Evolutionary conservation across 768 basidiomycete genomes (phyloP), one percentile per base, ranked within the genome.

Genomic region (Pleurotus tuber-regium): DNA sequence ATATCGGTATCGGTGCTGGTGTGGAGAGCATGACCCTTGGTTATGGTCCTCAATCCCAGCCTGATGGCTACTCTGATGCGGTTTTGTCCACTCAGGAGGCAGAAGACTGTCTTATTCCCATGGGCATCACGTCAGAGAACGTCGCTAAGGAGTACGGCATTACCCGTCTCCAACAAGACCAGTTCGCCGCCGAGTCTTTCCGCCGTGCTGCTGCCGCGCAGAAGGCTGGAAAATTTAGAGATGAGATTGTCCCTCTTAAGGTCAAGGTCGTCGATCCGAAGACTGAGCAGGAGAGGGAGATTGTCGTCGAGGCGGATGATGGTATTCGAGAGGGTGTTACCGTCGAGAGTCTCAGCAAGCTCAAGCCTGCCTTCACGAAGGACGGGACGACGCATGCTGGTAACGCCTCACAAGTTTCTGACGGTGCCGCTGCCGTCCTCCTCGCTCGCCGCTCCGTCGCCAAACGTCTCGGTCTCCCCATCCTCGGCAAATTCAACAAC

Each of bases 101-200:
- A 2, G 80, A 80, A 52, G 92, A 94, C 70, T 93, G 91, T 63
- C 75, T 88, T 23, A 73, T 90, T 52, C 91, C 91, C 38, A 92
- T 92, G 90, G 94, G 93, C 29, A 85, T 94, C 72, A 94, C 94
- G 16, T 92, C 89, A n/a, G 92, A 95, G 73, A 93, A 93, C 65
- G 91, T 94, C 57, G 90, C 93, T 10, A 65, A 75, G 43, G 83
- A 92, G 50, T 95, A 79, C 67, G 72, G 74, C 53, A 82, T 96
- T 64, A 73, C 86, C 24, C 87, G 94, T 48, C 73, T 76, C 42
- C 70, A 66, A n/a, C 91, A 95, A 70, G 94, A 96, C 72, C 79
- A 75, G 51, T 94, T 95, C 60, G 85, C 93, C 4, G 91, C 91
- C 11, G 67, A 73, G 38, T 93, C 91, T 0, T 92, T 91, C 80